Percentiles rank a stretch among this genome's conserved stretches.
These are phyloP conservation scores for Micractinium conductrix DNA, from an alignment of 139 green algal genomes.

Conservation along the genomic window DNA sequence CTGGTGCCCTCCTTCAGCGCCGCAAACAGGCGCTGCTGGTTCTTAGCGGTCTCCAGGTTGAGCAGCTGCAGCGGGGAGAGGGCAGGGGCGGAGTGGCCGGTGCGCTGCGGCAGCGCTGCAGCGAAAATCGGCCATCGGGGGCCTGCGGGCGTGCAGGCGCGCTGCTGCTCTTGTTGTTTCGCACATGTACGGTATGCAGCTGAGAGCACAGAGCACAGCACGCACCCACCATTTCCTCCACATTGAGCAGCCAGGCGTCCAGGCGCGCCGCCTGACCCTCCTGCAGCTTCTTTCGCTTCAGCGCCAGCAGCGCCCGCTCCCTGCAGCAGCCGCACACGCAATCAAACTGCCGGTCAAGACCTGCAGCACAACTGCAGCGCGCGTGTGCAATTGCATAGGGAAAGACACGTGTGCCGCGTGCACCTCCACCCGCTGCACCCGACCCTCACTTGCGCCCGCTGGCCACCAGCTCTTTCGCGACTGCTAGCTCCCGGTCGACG, in stretches of 20 bases:
- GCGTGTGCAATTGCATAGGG: too few species aligned
- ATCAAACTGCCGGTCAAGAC: too few species aligned
- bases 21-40: slow-evolving; percentile 73
- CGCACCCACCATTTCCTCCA: slow-evolving; percentile 74
- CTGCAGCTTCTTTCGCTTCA: slow-evolving; percentile 78
- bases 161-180: too few species aligned
- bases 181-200: too few species aligned
- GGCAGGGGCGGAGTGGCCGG: background rate
- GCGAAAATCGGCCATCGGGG: background rate
- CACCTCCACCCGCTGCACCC: too few species aligned
- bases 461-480: slow-evolving; percentile 54
- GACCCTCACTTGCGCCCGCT: too few species aligned
- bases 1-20: slow-evolving; percentile 80
- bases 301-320: slow-evolving; percentile 70
- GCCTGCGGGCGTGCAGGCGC: too few species aligned
- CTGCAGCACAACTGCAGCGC: too few species aligned
- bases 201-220: background rate
- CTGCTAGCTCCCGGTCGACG: slow-evolving; percentile 51
- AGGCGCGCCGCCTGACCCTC: slow-evolving; percentile 64
- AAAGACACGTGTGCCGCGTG: too few species aligned
- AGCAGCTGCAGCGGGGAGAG: slow-evolving; percentile 59
- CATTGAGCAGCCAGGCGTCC: slow-evolving; percentile 66
- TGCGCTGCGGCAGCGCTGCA: background rate
- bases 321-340: too few species aligned
- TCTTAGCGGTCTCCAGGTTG: slow-evolving; percentile 79